Evolutionary conservation across 768 basidiomycete genomes (phyloP).

Genomic region (Naganishia kalamii): DNA sequence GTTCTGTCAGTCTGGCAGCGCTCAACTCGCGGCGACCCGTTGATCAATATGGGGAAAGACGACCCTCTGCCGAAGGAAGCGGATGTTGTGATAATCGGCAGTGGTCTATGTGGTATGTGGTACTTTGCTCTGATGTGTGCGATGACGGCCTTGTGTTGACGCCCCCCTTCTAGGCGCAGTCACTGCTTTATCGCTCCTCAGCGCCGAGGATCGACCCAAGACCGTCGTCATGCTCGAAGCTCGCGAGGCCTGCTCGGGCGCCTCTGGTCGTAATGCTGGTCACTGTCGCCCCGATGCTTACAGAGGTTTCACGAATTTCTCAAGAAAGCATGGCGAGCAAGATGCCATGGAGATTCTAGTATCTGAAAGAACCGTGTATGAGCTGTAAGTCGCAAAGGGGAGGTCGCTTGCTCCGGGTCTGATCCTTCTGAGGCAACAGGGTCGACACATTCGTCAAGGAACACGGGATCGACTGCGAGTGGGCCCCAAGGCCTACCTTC

Average conservation of each 20-base stretch:
- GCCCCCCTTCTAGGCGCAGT: neutral
- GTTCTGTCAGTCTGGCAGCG: constrained; percentile 9
- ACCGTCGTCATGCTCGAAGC: constrained; percentile 67
- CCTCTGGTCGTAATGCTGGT: constrained; percentile 59
- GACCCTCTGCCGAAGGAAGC: constrained; percentile 2
- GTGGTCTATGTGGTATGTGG: constrained; percentile 11
- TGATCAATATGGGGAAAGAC: constrained; percentile 7
- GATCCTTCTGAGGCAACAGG: constrained; percentile 64
- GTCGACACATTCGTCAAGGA: constrained; percentile 52
- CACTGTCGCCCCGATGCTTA: constrained; percentile 36
- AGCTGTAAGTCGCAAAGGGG: constrained; percentile 57
- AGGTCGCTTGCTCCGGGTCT: neutral
- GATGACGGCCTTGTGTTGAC: neutral
- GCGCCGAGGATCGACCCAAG: neutral
- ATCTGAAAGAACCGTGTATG: constrained; percentile 51
- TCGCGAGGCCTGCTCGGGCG: constrained; percentile 53
- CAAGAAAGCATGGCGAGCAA: constrained; percentile 49
- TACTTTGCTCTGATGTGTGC: neutral
- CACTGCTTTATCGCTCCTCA: constrained; percentile 11
- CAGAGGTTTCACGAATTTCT: constrained; percentile 6
- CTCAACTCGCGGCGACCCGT: neutral
- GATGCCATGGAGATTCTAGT: constrained; percentile 35
- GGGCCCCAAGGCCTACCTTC: constrained; percentile 34
- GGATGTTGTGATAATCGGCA: constrained; percentile 21
- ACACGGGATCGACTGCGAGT: constrained; percentile 38